These are phyloP conservation scores for Miscanthus lutarioriparius DNA, from an alignment of 176 grass and related monocot species.

Conservation along the genomic window DNA sequence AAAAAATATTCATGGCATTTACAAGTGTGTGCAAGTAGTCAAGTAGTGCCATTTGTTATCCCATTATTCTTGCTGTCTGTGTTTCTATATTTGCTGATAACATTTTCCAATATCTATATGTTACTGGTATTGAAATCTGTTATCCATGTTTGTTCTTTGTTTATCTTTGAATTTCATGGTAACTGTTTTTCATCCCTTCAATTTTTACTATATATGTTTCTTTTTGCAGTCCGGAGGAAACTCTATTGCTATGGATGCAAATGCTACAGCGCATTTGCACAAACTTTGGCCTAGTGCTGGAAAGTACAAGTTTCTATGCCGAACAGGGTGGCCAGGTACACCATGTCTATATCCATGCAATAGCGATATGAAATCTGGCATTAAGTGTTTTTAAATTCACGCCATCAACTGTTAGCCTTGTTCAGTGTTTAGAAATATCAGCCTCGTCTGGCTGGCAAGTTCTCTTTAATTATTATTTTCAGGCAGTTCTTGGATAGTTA, in stretches of 20 bases:
- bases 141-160: neutral
- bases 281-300: conserved; percentile 76
- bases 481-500: neutral
- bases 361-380: conserved; percentile 12
- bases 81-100: neutral
- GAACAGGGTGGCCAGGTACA: conserved; percentile 98
- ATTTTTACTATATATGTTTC: neutral
- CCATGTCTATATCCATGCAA: conserved; percentile 1
- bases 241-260: conserved; percentile 79
- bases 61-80: neutral
- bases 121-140: neutral
- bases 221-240: conserved; percentile 55
- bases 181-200: neutral
- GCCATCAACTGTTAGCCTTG: neutral
- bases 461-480: neutral
- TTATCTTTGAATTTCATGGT: neutral
- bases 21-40: too few relatives aligned
- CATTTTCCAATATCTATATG: neutral
- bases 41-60: conserved; percentile 7
- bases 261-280: conserved; percentile 70
- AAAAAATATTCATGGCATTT: too few relatives aligned
- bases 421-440: neutral
- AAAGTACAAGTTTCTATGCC: conserved; percentile 95
- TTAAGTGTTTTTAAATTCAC: neutral
- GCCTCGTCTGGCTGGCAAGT: neutral